Percentiles rank a stretch among this genome's conserved stretches.
Evolutionary conservation across 169 alveolate species (phyloP).

Genomic region (Plasmodium yoelii): DNA sequence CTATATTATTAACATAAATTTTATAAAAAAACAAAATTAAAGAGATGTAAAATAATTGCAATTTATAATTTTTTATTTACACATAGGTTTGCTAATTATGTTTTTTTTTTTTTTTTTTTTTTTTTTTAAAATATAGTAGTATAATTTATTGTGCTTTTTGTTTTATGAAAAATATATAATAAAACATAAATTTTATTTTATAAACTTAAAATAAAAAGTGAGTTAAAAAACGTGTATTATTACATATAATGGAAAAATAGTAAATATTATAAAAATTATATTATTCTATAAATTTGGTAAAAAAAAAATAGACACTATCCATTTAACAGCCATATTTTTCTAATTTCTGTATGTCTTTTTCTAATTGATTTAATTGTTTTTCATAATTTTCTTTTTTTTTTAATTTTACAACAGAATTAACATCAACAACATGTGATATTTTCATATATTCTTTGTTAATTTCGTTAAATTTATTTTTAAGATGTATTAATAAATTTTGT

Average conservation of each 20-base stretch:
- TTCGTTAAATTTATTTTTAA: conserved; percentile 76
- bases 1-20: conserved; percentile 45
- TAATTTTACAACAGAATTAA: conserved; percentile 70
- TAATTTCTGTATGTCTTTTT: conserved; percentile 72
- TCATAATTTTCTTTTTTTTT: conserved; percentile 75
- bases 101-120: conserved; percentile 5
- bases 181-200: conserved; percentile 3
- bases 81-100: neutral
- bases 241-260: neutral
- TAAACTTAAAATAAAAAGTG: conserved; percentile 9
- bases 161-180: conserved; percentile 2
- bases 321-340: conserved; percentile 31
- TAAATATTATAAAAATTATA: neutral
- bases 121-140: neutral
- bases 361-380: conserved; percentile 61
- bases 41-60: neutral
- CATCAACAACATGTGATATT: conserved; percentile 75
- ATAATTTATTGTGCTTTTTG: neutral
- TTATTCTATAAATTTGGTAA: no score
- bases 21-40: conserved; percentile 2
- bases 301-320: neutral
- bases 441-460: conserved; percentile 68
- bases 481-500: conserved; percentile 19
- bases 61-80: conserved; percentile 3
- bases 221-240: neutral